phyloP scores from a whole-genome alignment of 495 filamentous ascomycete species.

The Xylaria scruposa region DNA sequence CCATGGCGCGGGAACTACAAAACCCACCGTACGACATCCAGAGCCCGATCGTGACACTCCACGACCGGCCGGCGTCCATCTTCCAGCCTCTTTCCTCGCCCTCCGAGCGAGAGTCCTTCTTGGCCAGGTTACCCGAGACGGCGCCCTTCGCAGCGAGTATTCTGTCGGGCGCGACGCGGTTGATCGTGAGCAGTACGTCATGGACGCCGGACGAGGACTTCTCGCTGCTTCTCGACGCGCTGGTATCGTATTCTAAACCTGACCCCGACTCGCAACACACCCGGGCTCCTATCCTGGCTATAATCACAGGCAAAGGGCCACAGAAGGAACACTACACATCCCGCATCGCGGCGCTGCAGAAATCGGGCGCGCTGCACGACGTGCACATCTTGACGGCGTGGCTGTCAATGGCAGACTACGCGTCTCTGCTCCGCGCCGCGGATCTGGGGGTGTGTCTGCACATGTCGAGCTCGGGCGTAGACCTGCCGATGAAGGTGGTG shows the following conservation, averaged over 20 bases:
- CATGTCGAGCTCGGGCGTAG: conserved; percentile 89
- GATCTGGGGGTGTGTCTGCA: conserved; percentile 92
- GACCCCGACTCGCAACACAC: background rate
- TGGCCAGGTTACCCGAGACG: conserved; percentile 66
- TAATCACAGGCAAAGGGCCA: conserved; percentile 95
- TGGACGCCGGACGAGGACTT: conserved; percentile 99
- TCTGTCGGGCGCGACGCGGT: conserved; percentile 58
- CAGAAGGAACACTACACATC: conserved; percentile 75
- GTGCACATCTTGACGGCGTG: conserved; percentile 81
- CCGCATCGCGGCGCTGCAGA: conserved; percentile 65
- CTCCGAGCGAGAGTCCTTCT: conserved; percentile 60
- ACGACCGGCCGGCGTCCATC: conserved; percentile 85
- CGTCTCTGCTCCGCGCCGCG: conserved; percentile 81
- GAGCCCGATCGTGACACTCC: conserved; percentile 72
- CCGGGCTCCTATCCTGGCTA: conserved; percentile 68
- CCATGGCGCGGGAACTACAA: conserved; percentile 79
- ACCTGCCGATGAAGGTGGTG: conserved; percentile 99
- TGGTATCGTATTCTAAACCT: conserved; percentile 68
- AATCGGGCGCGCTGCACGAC: conserved; percentile 64
- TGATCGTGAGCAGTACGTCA: conserved; percentile 89
- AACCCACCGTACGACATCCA: conserved; percentile 64
- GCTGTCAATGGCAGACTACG: conserved; percentile 84
- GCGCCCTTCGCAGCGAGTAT: conserved; percentile 62
- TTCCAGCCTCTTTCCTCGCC: conserved; percentile 71
- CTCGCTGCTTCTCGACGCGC: conserved; percentile 81